Percentiles rank a stretch among this genome's conserved stretches.
These are phyloP conservation scores for Babesia ovis DNA, from an alignment of 169 alveolate genomes.

Conservation along the genomic window DNA sequence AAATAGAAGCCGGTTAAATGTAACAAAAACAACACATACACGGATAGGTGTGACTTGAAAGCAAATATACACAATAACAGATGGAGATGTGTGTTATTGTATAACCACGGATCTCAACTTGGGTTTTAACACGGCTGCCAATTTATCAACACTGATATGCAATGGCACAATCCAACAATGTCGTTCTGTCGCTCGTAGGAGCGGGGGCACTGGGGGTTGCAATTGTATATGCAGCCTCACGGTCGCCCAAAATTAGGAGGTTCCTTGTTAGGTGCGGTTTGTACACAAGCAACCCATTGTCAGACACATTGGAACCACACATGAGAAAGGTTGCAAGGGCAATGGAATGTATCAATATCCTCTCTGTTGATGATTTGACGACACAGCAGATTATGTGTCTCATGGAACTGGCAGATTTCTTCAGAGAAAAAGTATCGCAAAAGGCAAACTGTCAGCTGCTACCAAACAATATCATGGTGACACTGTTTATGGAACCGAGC, in stretches of 20 bases:
- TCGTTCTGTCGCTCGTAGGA: conserved; percentile 15
- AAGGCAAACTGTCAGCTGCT: conserved; percentile 21
- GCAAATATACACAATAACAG: too few relatives aligned
- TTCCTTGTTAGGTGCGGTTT: conserved; percentile 33
- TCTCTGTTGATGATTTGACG: conserved; percentile 55
- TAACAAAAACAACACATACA: too few relatives aligned
- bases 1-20: too few relatives aligned
- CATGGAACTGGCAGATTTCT: conserved; percentile 53
- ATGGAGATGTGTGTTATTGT: neutral
- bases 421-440: conserved; percentile 43
- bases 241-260: conserved; percentile 20
- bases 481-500: conserved; percentile 79
- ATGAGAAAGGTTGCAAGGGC: conserved; percentile 53
- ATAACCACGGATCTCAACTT: neutral
- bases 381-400: conserved; percentile 44
- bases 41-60: too few relatives aligned
- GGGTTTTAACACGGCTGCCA: neutral
- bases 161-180: neutral
- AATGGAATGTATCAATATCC: conserved; percentile 3
- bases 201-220: conserved; percentile 53
- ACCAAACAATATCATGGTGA: conserved; percentile 48
- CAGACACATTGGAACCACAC: conserved; percentile 37
- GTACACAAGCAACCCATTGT: conserved; percentile 23
- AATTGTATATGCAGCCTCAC: conserved; percentile 26
- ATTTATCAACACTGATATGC: neutral